Base-by-base conservation (phyloP, 2,329 filamentous ascomycete species). In the Monosporascus sp. region DNA sequence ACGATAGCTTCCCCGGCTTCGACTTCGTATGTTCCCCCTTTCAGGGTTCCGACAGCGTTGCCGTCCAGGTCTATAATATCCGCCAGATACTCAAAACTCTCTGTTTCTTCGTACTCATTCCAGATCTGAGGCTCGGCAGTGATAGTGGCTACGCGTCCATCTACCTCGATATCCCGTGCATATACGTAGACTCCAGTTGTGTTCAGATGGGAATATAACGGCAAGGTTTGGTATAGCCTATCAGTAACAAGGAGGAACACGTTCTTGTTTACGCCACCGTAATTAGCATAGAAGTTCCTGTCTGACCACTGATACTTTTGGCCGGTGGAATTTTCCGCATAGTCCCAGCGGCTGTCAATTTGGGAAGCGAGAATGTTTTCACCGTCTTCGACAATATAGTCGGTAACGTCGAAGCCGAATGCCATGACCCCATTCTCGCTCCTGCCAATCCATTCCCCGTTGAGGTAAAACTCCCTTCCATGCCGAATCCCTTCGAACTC, bases 381-480 rank as follows among this genome's bases (percentile, higher is more conserved):
- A 17, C 36, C 48, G 5, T 50, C 35, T 2, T n/a, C n/a, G 11
- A 50, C 36, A 25, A 50, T 22, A 24, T 24, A 24, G 36, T 50
- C 20, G 9, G n/a, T 50, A 14, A 50, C 20, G 31, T 50, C 48
- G 31, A 39, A 50, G 9, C 48, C 48, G 15, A 43, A 41, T 6
- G 48, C 48, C 48, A 50, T 50, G 37, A 50, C 48, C 8, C 48
- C 48, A 20, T 50, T 41, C 36, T 50, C 37, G 22, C 48, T 50
- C 17, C 36, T 24, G 5, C 37, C 48, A 18, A 50, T 50, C 20
- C 36, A 43, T 27, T 49, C 48, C 9, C 35, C 48, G 14, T 39
- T 50, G 22, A 50, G 27, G 37, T n/a, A 50, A 22, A 50, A 50
- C 9, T 41, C 37, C 3, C 48, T 22, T 14, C 37, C 48, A 22